Base-by-base conservation (phyloP, 2,329 filamentous ascomycete species). In the Epichloe glyceriae region DNA sequence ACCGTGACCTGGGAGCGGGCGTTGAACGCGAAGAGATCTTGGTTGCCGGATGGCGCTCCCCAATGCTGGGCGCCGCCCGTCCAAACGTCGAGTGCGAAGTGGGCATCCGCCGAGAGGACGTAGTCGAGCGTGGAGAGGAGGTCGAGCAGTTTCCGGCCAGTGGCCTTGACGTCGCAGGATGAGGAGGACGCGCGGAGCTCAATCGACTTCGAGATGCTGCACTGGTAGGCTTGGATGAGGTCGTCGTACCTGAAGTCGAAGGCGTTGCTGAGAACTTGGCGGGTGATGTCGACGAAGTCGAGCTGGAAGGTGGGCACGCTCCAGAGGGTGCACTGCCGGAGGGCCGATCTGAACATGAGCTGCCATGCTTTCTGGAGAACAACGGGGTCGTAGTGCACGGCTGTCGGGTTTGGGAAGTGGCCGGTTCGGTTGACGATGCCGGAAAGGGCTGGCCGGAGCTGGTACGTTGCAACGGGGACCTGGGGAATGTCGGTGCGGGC, bases 1-100 rank as follows among this genome's bases (percentile, higher is more conserved):
- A 73, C 63, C 5, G 74, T 76, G 51, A 76, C 62, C 52, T 76
- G 73, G 46, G 75, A 75, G 12, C 70, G 63, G 6, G 73, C 73
- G 44, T 74, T 66, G 58, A 71, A 73, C 50, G 70, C 66, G 41
- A 70, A 66, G 54, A 69, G 71, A 19, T 66, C 58, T 0, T 61
- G 53, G 6, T 54, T 56, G 10, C 52, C 46, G 47, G 22, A 22
- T 14, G 5, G 59, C 61, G 7, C 61, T 3, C 64, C 52, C 55
- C 50, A 54, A 2, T 38, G 5, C 3, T 64, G 63, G 1, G 73
- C 72, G 0, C 66, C 59, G 1, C 53, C 46, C 12, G 74, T 64
- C 70, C 72, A 76, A 4, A 61, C 60, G 0, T 61, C 58, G 19
- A 75, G 66, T 10, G 60, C 61, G 58, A 74, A 76, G 38, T 70